phyloP scores from a whole-genome alignment of 768 basidiomycete species.

The Pleurotus djamor region DNA sequence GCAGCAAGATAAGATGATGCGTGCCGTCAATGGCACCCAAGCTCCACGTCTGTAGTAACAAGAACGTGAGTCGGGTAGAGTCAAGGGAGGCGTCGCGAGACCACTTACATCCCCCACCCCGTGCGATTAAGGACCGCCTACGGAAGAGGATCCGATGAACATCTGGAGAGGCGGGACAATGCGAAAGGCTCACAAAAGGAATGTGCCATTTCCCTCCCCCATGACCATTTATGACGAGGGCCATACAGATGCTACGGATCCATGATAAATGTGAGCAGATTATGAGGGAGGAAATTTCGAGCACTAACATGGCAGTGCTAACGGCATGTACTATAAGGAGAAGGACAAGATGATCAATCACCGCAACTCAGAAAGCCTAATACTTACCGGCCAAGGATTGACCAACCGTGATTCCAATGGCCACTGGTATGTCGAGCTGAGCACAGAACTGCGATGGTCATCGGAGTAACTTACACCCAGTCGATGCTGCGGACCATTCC shows the following conservation, averaged over 20 bases:
- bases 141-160: background rate
- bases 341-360: background rate
- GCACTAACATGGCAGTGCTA: constrained; percentile 8
- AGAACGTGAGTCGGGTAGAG: background rate
- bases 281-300: background rate
- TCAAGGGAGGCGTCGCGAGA: background rate
- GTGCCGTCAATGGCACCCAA: constrained; percentile 24
- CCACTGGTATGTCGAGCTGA: constrained; percentile 17
- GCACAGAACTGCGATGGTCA: too few relatives aligned
- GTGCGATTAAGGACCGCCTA: constrained; percentile 24
- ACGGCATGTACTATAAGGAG: constrained; percentile 6
- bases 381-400: constrained; percentile 21
- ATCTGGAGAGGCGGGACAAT: background rate
- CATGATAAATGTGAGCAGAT: constrained; percentile 1
- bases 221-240: constrained; percentile 22
- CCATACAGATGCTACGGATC: constrained; percentile 19
- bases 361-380: background rate
- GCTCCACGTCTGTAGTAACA: constrained; percentile 19
- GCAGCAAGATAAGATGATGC: constrained; percentile 26
- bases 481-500: constrained; percentile 28
- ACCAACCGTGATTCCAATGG: constrained; percentile 22
- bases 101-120: constrained; percentile 22
- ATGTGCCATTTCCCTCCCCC: constrained; percentile 29
- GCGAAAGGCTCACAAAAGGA: constrained; percentile 22
- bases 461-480: constrained; percentile 16